Percentiles rank a stretch among this genome's conserved stretches.
These are phyloP conservation scores for Mycena rosella DNA, from an alignment of 768 basidiomycete species.

Conservation along the genomic window DNA sequence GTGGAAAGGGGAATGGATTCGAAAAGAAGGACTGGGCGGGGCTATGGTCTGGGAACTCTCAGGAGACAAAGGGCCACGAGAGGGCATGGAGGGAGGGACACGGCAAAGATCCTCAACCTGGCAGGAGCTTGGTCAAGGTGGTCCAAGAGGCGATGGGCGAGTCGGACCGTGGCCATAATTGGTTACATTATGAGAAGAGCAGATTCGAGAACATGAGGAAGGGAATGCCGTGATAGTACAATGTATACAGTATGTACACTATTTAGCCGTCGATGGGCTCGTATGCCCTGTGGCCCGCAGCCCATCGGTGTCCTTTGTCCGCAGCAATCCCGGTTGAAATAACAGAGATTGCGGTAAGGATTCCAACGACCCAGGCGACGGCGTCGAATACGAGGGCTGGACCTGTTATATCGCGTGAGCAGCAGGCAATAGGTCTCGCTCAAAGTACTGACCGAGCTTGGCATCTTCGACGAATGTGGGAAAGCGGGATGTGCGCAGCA, in stretches of 20 bases:
- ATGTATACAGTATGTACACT: slow-evolving; percentile 19
- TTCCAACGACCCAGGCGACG: slow-evolving; percentile 70
- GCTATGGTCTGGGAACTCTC: slow-evolving; percentile 97
- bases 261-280: slow-evolving; percentile 48
- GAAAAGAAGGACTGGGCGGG: slow-evolving; percentile 81
- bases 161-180: slow-evolving; percentile 79
- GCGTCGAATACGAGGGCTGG: slow-evolving; percentile 69
- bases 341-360: slow-evolving; percentile 66
- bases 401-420: slow-evolving; percentile 53
- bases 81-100: slow-evolving; percentile 79
- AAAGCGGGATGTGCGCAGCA: slow-evolving; percentile 61
- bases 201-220: slow-evolving; percentile 85
- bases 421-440: background rate
- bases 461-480: slow-evolving; percentile 71
- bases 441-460: slow-evolving; percentile 63
- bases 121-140: slow-evolving; percentile 76
- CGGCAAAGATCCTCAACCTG: slow-evolving; percentile 83
- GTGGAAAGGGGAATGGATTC: slow-evolving; percentile 88
- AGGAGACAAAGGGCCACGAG: slow-evolving; percentile 83
- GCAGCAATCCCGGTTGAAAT: slow-evolving; percentile 74
- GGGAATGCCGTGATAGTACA: slow-evolving; percentile 61
- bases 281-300: slow-evolving; percentile 82
- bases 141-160: slow-evolving; percentile 86
- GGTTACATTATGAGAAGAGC: slow-evolving; percentile 82
- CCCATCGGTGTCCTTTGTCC: slow-evolving; percentile 75